Conservation (phyloP, 1,284 basidiomycete genomes). For the Trichosporon sp. region DNA sequence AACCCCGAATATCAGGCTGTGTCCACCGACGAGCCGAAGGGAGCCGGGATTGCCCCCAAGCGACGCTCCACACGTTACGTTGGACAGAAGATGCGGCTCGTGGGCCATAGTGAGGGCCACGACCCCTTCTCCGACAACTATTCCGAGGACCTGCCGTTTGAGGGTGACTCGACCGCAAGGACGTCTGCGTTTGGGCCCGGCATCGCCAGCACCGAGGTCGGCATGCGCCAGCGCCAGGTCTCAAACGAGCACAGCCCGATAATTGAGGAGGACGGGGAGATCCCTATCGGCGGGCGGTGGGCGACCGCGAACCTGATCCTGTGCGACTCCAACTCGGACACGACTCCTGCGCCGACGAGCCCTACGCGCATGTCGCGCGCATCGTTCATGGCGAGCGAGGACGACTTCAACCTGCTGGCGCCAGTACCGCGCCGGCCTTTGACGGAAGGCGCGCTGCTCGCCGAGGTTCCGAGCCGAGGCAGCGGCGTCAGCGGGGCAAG, state of each 20-base stretch:
- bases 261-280: neutral
- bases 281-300: neutral
- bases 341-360: neutral
- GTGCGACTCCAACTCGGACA: neutral
- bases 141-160: neutral
- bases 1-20: constrained; percentile 1
- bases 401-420: neutral
- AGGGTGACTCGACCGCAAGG: neutral
- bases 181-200: neutral
- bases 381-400: constrained; percentile 1
- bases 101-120: constrained; percentile 5
- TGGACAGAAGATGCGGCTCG: constrained; percentile 1
- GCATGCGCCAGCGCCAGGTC: neutral
- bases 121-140: constrained; percentile 1
- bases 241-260: constrained; percentile 4
- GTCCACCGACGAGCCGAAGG: neutral
- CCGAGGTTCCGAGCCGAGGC: neutral
- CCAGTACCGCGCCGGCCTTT: neutral
- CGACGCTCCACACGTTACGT: neutral
- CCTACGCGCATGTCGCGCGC: neutral
- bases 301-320: neutral
- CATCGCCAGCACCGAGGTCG: neutral
- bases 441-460: neutral
- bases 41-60: neutral
- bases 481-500: constrained; percentile 1